phyloP scores from a whole-genome alignment of 306 rosid species.

The Nissolia schottii region DNA sequence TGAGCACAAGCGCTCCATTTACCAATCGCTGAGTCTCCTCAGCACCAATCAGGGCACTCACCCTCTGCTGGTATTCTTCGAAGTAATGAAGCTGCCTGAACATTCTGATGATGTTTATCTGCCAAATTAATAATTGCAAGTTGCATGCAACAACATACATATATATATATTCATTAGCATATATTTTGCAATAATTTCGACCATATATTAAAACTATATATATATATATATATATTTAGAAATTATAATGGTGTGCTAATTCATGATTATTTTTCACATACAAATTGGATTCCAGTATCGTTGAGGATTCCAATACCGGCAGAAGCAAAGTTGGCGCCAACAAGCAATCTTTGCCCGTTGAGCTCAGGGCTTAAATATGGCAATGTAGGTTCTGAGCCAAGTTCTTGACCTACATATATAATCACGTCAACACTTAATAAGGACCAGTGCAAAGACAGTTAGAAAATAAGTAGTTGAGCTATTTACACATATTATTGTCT shows the following conservation, averaged over 20 bases:
- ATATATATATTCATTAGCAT: not conserved
- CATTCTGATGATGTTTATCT: conserved; percentile 50
- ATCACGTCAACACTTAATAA: too few species aligned
- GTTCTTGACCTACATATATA: conserved; percentile 37
- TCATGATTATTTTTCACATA: conserved; percentile 20
- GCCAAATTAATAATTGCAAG: too few species aligned
- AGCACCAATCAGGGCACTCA: conserved; percentile 31
- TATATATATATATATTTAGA: not conserved
- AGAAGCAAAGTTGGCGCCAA: conserved; percentile 66
- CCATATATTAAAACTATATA: not conserved
- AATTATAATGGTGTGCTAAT: not conserved
- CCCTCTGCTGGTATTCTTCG: conserved; percentile 42
- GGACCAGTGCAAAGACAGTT: too few species aligned
- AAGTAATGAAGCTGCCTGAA: conserved; percentile 40
- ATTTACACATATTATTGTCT: too few species aligned
- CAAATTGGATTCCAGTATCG: conserved; percentile 63
- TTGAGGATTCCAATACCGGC: conserved; percentile 60
- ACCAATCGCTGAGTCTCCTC: conserved; percentile 21
- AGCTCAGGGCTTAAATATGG: conserved; percentile 57
- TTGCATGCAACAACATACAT: not conserved
- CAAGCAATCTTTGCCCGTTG: conserved; percentile 37
- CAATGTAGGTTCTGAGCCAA: conserved; percentile 41
- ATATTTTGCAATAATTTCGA: not conserved
- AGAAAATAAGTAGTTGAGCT: too few species aligned
- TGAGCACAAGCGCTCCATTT: conserved; percentile 41